These are phyloP conservation scores for Ligustrum vulgare DNA, from an alignment of 257 asterid species.

Conservation along the genomic window DNA sequence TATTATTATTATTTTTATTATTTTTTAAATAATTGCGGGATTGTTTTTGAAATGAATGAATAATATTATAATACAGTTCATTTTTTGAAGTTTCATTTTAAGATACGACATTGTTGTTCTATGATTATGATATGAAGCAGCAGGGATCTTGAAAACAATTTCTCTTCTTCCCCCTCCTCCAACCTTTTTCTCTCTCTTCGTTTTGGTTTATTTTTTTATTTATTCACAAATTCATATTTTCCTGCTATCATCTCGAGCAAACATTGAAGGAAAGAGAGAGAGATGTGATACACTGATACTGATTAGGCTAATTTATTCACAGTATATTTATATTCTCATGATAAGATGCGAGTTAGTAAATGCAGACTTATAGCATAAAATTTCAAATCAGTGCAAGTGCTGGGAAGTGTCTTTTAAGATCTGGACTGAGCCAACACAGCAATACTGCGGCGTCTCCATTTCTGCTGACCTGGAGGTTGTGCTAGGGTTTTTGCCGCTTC, in stretches of 20 bases:
- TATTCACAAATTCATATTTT: conserved; percentile 5
- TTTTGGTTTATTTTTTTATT: no score
- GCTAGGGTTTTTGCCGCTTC: conserved; percentile 42
- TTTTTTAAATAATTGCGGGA: no score
- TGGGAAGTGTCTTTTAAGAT: conserved; percentile 32
- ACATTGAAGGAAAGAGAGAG: not conserved
- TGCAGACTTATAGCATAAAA: not conserved
- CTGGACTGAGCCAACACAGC: conserved; percentile 24
- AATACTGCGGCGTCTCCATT: conserved; percentile 21
- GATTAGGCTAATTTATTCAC: conserved; percentile 23
- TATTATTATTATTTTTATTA: no score
- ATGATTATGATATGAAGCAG: conserved; percentile 29
- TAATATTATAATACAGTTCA: not conserved
- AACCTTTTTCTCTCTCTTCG: not conserved
- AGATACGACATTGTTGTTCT: not conserved
- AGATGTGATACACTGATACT: conserved; percentile 13
- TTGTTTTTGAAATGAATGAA: not conserved
- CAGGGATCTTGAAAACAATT: conserved; percentile 47
- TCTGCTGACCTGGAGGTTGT: conserved; percentile 31
- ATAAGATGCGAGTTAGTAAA: conserved; percentile 27
- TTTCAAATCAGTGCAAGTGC: conserved; percentile 36
- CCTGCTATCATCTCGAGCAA: conserved; percentile 6
- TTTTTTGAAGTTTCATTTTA: not conserved
- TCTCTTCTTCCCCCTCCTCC: conserved; percentile 19
- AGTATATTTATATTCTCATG: not conserved